Percentiles rank a stretch among this genome's conserved stretches.
Conservation (phyloP, 73 alveolate species). For the Tetrahymena elliotti region DNA sequence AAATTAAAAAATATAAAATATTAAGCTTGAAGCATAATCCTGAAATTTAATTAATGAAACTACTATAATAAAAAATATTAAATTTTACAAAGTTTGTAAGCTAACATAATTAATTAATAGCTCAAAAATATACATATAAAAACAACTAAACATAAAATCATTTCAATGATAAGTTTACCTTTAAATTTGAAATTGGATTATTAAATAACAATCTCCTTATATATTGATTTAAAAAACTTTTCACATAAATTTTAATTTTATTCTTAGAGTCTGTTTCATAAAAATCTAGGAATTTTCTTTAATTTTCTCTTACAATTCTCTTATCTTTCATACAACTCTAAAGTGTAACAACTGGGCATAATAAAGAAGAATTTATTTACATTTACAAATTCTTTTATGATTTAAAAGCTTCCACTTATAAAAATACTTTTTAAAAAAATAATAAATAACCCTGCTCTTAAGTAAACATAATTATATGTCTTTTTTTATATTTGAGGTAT, state of each 20-base stretch:
- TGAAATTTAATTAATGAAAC: neutral
- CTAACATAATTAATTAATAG: no score
- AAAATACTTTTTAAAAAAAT: neutral
- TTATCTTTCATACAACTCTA: neutral
- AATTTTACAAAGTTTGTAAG: neutral
- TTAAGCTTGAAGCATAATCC: neutral
- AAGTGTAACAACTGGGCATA: neutral
- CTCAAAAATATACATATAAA: neutral
- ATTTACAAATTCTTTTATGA: neutral
- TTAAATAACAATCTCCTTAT: neutral
- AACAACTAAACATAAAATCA: neutral
- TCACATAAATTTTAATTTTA: neutral
- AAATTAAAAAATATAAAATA: no score
- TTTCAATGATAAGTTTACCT: neutral
- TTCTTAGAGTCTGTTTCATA: neutral
- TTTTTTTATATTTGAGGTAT: conserved; percentile 1
- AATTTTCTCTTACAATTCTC: neutral
- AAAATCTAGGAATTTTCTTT: neutral
- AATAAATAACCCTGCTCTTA: neutral
- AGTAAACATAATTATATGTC: neutral
- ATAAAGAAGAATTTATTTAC: neutral
- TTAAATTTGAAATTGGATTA: neutral
- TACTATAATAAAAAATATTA: no score
- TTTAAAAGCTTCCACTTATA: neutral
- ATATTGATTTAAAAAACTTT: neutral